Evolutionary conservation across 2,329 filamentous ascomycete genomes (phyloP).

Genomic region (Monosporascus cannonballus): DNA sequence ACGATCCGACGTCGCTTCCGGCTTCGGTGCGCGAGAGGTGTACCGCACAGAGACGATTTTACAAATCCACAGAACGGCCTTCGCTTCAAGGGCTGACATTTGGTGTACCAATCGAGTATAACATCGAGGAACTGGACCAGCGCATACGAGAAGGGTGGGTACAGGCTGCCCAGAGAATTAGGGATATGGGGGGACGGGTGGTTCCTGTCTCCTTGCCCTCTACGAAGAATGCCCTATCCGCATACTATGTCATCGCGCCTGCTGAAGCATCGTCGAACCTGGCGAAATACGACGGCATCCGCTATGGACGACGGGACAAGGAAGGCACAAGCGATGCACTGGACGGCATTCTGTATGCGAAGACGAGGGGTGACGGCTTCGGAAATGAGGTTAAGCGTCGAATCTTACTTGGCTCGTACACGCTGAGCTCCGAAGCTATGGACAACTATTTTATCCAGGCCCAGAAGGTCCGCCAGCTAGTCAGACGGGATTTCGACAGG

Average conservation of each 20-base stretch:
- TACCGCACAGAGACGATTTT: constrained; percentile 22
- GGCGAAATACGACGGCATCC: constrained; percentile 94
- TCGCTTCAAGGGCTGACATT: constrained; percentile 37
- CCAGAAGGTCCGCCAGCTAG: constrained; percentile 76
- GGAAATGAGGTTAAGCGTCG: constrained; percentile 80
- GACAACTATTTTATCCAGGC: constrained; percentile 97
- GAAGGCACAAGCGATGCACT: constrained; percentile 43
- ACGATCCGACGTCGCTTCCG: constrained; percentile 70
- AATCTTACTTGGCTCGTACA: constrained; percentile 86
- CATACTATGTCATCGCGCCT: constrained; percentile 93
- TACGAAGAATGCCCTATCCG: constrained; percentile 78
- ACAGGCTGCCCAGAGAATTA: constrained; percentile 52
- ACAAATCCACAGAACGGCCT: constrained; percentile 7
- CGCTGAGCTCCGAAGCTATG: constrained; percentile 80
- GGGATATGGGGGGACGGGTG: constrained; percentile 61
- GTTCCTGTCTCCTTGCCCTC: constrained; percentile 74
- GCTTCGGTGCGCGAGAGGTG: constrained; percentile 46
- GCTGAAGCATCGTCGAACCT: constrained; percentile 95
- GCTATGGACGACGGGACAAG: constrained; percentile 64
- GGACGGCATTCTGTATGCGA: constrained; percentile 65
- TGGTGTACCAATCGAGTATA: constrained; percentile 71
- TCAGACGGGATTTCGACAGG: constrained; percentile 79
- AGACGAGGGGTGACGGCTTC: constrained; percentile 67
- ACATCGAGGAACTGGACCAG: constrained; percentile 72
- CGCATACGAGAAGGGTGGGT: constrained; percentile 66